These are phyloP conservation scores for Waitea zeae DNA, from an alignment of 1,284 basidiomycete species.

Conservation along the genomic window DNA sequence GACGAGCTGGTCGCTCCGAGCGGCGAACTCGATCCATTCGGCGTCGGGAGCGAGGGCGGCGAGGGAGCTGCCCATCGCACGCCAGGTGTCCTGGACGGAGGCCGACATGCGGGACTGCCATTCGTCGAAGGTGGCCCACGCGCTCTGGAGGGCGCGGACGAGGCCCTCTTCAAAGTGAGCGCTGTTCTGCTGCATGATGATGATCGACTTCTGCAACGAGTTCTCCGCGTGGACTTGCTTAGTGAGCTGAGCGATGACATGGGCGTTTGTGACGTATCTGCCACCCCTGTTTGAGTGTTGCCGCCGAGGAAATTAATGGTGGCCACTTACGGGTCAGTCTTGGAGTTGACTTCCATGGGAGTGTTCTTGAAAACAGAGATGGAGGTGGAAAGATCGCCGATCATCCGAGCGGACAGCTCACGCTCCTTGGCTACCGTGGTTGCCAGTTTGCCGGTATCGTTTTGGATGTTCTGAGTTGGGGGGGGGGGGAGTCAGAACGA, in stretches of 20 bases:
- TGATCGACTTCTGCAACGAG: conserved; percentile 93
- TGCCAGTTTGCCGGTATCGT: conserved; percentile 92
- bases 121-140: conserved; percentile 95
- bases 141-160: conserved; percentile 87
- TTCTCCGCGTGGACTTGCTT: conserved; percentile 97
- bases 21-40: conserved; percentile 96
- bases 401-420: conserved; percentile 75
- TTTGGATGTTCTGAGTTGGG: conserved; percentile 99
- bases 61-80: conserved; percentile 64
- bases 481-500: conserved; percentile 12
- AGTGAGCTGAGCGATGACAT: conserved; percentile 77
- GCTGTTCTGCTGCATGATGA: conserved; percentile 97
- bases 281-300: conserved; percentile 18
- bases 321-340: conserved; percentile 74
- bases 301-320: conserved; percentile 1
- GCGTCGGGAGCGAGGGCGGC: conserved; percentile 76
- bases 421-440: conserved; percentile 89
- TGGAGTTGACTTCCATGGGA: conserved; percentile 72
- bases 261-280: conserved; percentile 63
- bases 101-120: conserved; percentile 84
- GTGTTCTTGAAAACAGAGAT: conserved; percentile 93
- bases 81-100: conserved; percentile 73
- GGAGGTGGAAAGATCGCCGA: conserved; percentile 76
- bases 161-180: conserved; percentile 97
- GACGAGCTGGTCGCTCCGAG: conserved; percentile 87